These are phyloP conservation scores for Amanita exitialis DNA, from an alignment of 768 basidiomycete genomes.

Conservation along the genomic window DNA sequence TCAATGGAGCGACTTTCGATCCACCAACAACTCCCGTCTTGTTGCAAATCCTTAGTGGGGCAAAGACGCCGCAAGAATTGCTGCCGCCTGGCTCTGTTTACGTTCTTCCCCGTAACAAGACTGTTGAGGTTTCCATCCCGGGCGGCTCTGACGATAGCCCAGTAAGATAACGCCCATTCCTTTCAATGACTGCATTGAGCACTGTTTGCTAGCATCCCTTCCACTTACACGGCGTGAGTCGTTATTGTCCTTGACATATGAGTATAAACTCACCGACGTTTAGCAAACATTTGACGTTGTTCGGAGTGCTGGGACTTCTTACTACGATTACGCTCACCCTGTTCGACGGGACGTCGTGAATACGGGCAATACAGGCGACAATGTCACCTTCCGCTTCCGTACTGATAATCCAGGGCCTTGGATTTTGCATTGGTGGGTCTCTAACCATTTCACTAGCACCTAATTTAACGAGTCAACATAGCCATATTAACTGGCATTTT, in stretches of 20 bases:
- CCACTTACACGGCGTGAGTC: conserved; percentile 26
- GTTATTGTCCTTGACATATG: not conserved
- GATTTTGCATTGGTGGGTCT: conserved; percentile 35
- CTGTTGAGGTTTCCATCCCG: conserved; percentile 17
- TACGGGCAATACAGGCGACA: conserved; percentile 16
- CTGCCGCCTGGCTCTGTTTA: conserved; percentile 40
- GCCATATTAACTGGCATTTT: conserved; percentile 47
- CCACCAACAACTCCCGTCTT: conserved; percentile 41
- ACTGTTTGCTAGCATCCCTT: conserved; percentile 22
- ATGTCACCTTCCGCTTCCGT: conserved; percentile 38
- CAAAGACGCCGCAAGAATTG: conserved; percentile 32
- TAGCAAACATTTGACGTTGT: conserved; percentile 38
- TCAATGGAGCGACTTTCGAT: conserved; percentile 22
- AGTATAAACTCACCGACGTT: not conserved
- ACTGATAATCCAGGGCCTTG: conserved; percentile 45
- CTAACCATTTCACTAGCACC: not conserved
- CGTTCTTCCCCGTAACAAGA: conserved; percentile 31
- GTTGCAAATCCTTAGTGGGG: conserved; percentile 50
- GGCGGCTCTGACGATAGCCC: not conserved
- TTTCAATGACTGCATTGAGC: not conserved
- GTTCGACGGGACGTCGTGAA: conserved; percentile 42
- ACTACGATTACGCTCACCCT: conserved; percentile 41
- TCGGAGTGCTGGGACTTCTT: conserved; percentile 24
- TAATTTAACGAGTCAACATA: conserved; percentile 6
- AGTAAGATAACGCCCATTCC: not conserved